phyloP scores from a whole-genome alignment of 129 eudicot genomes.

The Kitagawia praeruptora region DNA sequence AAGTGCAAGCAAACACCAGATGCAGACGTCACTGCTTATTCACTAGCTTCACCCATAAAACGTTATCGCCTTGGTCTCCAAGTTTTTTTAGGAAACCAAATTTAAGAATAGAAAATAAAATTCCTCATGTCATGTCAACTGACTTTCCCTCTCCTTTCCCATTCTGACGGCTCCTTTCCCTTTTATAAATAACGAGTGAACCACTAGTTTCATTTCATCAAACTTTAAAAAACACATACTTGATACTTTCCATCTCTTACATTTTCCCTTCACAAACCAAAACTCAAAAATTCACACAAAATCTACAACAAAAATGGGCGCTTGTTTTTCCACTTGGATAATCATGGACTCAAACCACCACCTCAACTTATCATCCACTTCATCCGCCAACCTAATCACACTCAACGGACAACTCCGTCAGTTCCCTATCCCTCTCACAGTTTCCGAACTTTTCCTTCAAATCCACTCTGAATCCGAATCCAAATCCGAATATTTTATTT shows the following conservation, averaged over 20 bases:
- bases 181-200: not conserved
- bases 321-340: slow-evolving; percentile 29
- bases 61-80: not conserved
- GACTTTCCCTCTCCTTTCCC: slow-evolving; percentile 1
- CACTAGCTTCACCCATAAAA: not conserved
- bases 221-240: not conserved
- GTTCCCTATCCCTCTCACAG: slow-evolving; percentile 31
- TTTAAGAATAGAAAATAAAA: not conserved
- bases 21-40: not conserved
- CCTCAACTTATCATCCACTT: not conserved
- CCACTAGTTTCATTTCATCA: not conserved
- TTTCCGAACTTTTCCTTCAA: slow-evolving; percentile 26
- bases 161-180: not conserved
- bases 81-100: not conserved
- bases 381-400: slow-evolving; percentile 31
- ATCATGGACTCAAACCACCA: slow-evolving; percentile 8
- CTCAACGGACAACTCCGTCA: slow-evolving; percentile 28
- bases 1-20: not conserved
- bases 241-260: not conserved
- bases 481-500: slow-evolving; percentile 23
- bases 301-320: slow-evolving; percentile 25
- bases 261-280: not conserved
- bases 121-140: not conserved
- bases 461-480: slow-evolving; percentile 16
- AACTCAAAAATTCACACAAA: not conserved